phyloP scores from a whole-genome alignment of 1,284 basidiomycete genomes.

The Irpex rosettiformis region DNA sequence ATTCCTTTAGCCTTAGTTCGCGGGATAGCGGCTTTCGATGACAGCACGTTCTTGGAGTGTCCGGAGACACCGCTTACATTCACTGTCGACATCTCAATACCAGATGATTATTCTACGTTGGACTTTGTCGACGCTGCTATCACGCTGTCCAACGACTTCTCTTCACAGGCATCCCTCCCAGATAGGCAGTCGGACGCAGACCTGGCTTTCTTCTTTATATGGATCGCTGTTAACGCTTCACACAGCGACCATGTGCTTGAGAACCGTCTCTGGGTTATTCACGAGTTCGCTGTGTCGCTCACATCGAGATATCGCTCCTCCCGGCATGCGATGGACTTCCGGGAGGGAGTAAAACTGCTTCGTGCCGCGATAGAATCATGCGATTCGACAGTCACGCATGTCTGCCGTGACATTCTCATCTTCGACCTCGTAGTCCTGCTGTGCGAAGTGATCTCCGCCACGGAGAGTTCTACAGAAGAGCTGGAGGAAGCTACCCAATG shows the following conservation, averaged over 20 bases:
- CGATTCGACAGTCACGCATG: neutral
- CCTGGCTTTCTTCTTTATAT: neutral
- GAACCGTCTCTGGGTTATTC: neutral
- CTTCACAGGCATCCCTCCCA: neutral
- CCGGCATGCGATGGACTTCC: neutral
- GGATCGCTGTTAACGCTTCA: neutral
- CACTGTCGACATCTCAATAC: neutral
- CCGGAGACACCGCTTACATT: neutral
- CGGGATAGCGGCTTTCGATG: neutral
- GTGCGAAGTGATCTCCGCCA: neutral
- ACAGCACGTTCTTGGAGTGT: neutral
- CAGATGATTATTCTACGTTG: neutral
- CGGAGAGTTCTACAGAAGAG: neutral
- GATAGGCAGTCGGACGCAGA: neutral
- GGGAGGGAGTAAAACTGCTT: neutral
- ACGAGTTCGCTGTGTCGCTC: neutral
- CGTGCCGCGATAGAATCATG: neutral
- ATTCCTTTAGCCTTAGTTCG: neutral
- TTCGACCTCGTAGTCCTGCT: neutral
- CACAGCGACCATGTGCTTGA: neutral
- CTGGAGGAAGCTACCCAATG: neutral
- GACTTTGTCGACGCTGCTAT: neutral
- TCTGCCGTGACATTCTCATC: neutral
- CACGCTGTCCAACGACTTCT: neutral
- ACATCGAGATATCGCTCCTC: neutral